Percentiles rank a stretch among this genome's conserved stretches.
These are phyloP conservation scores for Schizophyllum commune DNA, from an alignment of 1,284 basidiomycete genomes.

Conservation along the genomic window DNA sequence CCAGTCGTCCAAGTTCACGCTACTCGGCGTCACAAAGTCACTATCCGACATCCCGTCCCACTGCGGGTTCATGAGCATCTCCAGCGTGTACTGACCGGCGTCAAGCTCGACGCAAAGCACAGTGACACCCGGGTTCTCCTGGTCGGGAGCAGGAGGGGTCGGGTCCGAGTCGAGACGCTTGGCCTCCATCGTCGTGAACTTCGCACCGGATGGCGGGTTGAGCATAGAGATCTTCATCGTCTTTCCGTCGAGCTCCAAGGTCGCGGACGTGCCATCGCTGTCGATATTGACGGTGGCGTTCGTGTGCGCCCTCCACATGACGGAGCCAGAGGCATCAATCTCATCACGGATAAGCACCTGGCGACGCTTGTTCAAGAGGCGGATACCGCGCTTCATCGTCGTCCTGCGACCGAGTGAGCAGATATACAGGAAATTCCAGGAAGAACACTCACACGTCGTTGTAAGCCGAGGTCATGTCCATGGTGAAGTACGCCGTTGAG, in stretches of 20 bases:
- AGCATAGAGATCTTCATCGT: conserved; percentile 44
- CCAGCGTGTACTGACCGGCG: conserved; percentile 50
- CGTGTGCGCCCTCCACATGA: conserved; percentile 96
- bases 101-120: conserved; percentile 62
- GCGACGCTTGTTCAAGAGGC: conserved; percentile 77
- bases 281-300: conserved; percentile 60
- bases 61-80: conserved; percentile 71
- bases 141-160: conserved; percentile 48
- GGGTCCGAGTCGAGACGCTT: conserved; percentile 47
- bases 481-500: conserved; percentile 81
- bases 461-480: conserved; percentile 80
- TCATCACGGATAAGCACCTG: conserved; percentile 94
- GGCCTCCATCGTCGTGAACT: conserved; percentile 33
- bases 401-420: conserved; percentile 23
- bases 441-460: conserved; percentile 49
- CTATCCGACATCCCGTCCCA: conserved; percentile 36
- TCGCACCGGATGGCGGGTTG: conserved; percentile 41
- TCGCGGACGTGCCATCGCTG: conserved; percentile 13
- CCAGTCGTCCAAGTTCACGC: conserved; percentile 66
- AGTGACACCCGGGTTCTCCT: conserved; percentile 61
- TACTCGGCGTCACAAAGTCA: conserved; percentile 55
- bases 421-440: conserved; percentile 5
- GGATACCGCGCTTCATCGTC: conserved; percentile 81
- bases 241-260: conserved; percentile 26
- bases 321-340: conserved; percentile 46